Evolutionary conservation across 176 grass and related monocot genomes (phyloP).

Genomic region (Cenchrus americanus): DNA sequence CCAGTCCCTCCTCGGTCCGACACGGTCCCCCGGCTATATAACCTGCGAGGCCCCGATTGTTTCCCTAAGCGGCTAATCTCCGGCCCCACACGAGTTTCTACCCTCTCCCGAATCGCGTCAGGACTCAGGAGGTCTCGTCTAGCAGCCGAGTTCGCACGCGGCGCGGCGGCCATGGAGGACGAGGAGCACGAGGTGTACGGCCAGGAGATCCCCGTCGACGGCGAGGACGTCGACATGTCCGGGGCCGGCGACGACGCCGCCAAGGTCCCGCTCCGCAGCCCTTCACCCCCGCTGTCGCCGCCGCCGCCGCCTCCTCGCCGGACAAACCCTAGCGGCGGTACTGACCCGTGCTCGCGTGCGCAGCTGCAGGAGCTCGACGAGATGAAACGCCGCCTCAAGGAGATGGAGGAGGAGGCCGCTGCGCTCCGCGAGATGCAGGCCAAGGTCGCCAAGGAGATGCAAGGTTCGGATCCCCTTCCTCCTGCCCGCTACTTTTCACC

Average conservation of each 20-base stretch:
- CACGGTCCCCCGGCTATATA: background rate
- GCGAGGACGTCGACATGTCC: constrained; percentile 66
- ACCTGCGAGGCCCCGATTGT: background rate
- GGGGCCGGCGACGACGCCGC: constrained; percentile 41
- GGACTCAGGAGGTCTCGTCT: background rate
- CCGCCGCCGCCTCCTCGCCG: background rate
- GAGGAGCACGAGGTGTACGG: constrained; percentile 82
- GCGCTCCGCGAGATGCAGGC: constrained; percentile 87
- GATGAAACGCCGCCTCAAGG: constrained; percentile 86
- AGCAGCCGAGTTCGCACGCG: background rate
- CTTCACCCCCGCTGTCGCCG: background rate
- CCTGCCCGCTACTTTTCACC: background rate
- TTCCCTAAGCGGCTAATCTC: constrained; percentile 7
- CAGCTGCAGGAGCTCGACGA: constrained; percentile 78
- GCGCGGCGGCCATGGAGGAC: constrained; percentile 54
- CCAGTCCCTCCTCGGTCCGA: background rate
- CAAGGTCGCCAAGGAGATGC: constrained; percentile 84
- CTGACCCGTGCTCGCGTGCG: constrained; percentile 8
- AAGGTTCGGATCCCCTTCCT: constrained; percentile 43
- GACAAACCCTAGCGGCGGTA: constrained; percentile 41
- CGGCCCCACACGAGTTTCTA: too few species aligned
- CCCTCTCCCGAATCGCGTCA: background rate
- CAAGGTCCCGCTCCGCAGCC: constrained; percentile 40
- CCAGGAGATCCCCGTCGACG: constrained; percentile 69
- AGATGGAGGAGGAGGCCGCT: constrained; percentile 85